Base-by-base conservation (phyloP, 1,284 basidiomycete genomes). In the Entoloma clypeatum region DNA sequence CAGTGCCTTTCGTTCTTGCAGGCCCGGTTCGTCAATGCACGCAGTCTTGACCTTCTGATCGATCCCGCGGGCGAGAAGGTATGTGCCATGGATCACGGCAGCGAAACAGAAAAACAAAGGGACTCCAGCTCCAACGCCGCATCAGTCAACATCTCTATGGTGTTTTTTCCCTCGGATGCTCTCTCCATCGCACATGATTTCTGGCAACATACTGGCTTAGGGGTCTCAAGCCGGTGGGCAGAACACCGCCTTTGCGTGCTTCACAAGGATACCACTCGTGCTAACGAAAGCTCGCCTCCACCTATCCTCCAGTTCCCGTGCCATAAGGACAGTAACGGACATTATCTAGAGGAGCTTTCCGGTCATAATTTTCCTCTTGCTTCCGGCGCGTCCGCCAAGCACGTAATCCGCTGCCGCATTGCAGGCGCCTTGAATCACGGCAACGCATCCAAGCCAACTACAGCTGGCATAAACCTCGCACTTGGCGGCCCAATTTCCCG, bases 141-240 rank as follows among this genome's bases (percentile, higher is more conserved):
- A 11, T 56, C 57, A 54, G 69, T 78, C 31, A 79, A 85, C 48
- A 69, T 94, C 0, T 81, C 93, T 61, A 87, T 95, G 51, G 82
- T 86, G 7, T 69, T 98, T 14, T 92, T 94, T 61, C 79, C 81
- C 4, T 65, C 70, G 9, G 70, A 79, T n/a, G 61, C 74, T 3
- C 86, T 79, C 52, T 58, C 75, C 1, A 59, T 86, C 4, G 92
- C 90, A 9, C 97, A 92, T 63, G 77, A 91, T 58, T 97, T 94
- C 62, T 97, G 95, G 93, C 94, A 98, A 56, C 94, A 98, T 58
- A 85, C 88, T 0, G 95, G 95, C 0, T 71, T 88, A 48, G 93
- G 93, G 0, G 85, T 99, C 37, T 91, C 87, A 1, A 93, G 89
- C 48, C 81, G 95, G 13, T 66, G 86, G 24, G 93, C 94, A 1